phyloP scores from a whole-genome alignment of 192 early-diverging fungal species.

The Podila epicladia region DNA sequence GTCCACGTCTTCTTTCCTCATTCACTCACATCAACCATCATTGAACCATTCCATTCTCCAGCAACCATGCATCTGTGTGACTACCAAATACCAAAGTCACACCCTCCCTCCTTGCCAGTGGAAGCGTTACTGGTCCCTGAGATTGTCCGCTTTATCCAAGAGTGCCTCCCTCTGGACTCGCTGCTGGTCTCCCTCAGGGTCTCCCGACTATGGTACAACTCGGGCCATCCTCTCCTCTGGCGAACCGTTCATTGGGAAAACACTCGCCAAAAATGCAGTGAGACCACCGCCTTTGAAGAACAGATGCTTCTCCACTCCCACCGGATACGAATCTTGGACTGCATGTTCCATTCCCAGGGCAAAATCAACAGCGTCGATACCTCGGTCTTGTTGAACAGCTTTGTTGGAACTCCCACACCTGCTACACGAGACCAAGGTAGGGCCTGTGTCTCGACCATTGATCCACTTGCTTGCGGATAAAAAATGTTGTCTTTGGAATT shows the following conservation, averaged over 20 bases:
- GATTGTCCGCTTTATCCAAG: slow-evolving; percentile 27
- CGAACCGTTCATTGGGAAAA: slow-evolving; percentile 34
- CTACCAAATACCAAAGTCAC: slow-evolving; percentile 5
- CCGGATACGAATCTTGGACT: slow-evolving; percentile 21
- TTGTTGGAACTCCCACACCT: not conserved
- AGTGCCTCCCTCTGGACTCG: slow-evolving; percentile 8
- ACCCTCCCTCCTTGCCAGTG: not conserved
- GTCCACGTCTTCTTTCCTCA: not conserved
- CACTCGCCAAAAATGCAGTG: slow-evolving; percentile 6
- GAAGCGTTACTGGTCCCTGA: slow-evolving; percentile 22
- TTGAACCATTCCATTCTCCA: too few relatives aligned
- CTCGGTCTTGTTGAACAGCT: not conserved
- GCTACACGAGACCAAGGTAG: not conserved
- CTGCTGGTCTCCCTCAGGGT: slow-evolving; percentile 18
- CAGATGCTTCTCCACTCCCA: slow-evolving; percentile 4
- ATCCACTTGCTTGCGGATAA: too few relatives aligned
- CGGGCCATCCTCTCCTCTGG: slow-evolving; percentile 34
- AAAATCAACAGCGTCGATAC: slow-evolving; percentile 21
- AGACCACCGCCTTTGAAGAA: not conserved
- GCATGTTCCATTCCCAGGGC: slow-evolving; percentile 34
- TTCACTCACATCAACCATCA: not conserved
- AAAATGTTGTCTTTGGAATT: too few relatives aligned
- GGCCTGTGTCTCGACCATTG: not conserved
- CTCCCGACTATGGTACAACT: slow-evolving; percentile 11
- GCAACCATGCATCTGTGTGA: too few relatives aligned